Evolutionary conservation across 345 rosid species (phyloP).

Genomic region (Psidium friedrichsthalianum): DNA sequence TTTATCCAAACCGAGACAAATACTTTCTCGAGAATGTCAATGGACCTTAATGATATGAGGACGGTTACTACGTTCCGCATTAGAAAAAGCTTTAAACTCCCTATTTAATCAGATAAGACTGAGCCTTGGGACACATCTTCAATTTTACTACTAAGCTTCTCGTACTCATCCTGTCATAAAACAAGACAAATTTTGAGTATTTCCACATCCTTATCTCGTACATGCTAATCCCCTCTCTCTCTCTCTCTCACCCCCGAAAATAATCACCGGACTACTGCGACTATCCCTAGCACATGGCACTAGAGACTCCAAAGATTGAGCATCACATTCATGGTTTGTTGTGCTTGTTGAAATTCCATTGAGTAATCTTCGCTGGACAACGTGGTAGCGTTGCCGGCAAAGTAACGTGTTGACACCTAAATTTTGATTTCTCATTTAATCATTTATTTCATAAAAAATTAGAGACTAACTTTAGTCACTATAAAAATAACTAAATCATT

Average conservation of each 20-base stretch:
- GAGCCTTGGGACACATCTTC: slow-evolving; percentile 14
- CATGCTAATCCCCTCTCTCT: not conserved
- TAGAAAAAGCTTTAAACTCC: slow-evolving; percentile 31
- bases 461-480: too few relatives aligned
- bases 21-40: too few relatives aligned
- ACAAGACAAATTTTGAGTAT: not conserved
- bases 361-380: not conserved
- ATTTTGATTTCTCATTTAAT: too few relatives aligned
- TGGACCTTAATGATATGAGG: too few relatives aligned
- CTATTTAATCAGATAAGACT: slow-evolving; percentile 1
- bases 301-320: not conserved
- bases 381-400: slow-evolving; percentile 1
- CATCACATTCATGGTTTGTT: slow-evolving; percentile 36
- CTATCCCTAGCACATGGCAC: not conserved
- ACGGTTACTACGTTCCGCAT: too few relatives aligned
- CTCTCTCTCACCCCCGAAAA: not conserved
- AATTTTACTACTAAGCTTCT: slow-evolving; percentile 24
- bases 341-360: slow-evolving; percentile 31
- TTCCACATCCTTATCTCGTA: not conserved
- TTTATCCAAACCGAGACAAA: too few relatives aligned
- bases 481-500: too few relatives aligned
- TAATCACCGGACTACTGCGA: not conserved
- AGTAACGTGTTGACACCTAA: slow-evolving; percentile 20
- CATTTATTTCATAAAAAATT: too few relatives aligned
- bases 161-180: slow-evolving; percentile 28